Evolutionary conservation across 2,329 filamentous ascomycete species (phyloP), one percentile per base, ranked within the genome.

Genomic region (Penicillium sp.): DNA sequence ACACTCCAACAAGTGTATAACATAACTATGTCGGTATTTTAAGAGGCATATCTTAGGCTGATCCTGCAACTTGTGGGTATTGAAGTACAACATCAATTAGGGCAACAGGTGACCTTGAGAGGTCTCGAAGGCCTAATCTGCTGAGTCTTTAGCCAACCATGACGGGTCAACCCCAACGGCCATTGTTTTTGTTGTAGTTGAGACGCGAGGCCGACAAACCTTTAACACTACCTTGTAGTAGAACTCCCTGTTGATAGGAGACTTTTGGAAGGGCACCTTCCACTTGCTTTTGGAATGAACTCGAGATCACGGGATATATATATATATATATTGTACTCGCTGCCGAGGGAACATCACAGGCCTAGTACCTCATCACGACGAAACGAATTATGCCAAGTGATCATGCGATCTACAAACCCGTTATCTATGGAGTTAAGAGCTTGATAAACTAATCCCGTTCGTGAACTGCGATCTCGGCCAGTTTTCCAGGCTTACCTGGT

Each of bases 51-150:
- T 7, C 11, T 1, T 5, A 9, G 9, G 10, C 6, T 28, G 1
- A 0, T 1, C 0, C 6, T 17, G 1, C 1, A 5, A 8, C 4
- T n/a, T 2, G 3, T 22, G 22, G 22, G 2, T 4, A 4, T 19
- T 3, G 3, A 30, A 17, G 22, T 7, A 17, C 3, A 43, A 19
- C 8, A 4, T 28, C 25, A 17, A 42, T n/a, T 10, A 14, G 1
- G 17, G 26, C 5, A 14, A 43, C 5, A 43, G 25, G 35, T 35
- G 33, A 30, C 10, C 1, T 11, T 1, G 30, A 4, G 30, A 31
- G 30, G 16, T 36, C 8, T 36, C 8, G n/a, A 36, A 36, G 9
- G n/a, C n/a, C n/a, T 8, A 5, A 17, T 8, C n/a, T 36, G 16
- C 35, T n/a, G 16, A n/a, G 16, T 36, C 33, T 36, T 36, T 16